Evolutionary conservation across 495 filamentous ascomycete species (phyloP), one percentile per base, ranked within the genome.

Genomic region (Annulohypoxylon stygium): DNA sequence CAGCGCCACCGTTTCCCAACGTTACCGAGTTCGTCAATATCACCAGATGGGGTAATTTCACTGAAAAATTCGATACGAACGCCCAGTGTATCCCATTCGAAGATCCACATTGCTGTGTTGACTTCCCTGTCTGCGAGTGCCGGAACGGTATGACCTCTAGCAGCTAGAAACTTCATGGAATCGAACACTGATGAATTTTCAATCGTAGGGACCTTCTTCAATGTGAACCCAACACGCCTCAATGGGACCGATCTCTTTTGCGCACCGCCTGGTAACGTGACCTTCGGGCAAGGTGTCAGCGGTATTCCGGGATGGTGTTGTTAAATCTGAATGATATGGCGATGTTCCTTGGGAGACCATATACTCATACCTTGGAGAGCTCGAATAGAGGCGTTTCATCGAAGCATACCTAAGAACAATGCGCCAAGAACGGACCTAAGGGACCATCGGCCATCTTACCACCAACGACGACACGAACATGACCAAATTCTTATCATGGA

Each of bases 71-170:
- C 36, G 33, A 63, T 6, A 41, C 9, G 30, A 25, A 37, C 36
- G 51, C 48, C 12, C 34, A 67, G 34, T 77, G 75, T 41, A 36
- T 76, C 12, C 75, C 75, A 9, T 78, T 78, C 62, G 66, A 71
- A 45, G 73, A 78, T 47, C 70, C 69, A 30, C 63, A 67, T 23
- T 78, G 75, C 45, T 78, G 75, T 41, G 53, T 78, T n/a, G 41
- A 59, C 26, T 10, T 18, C 3, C 50, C 60, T 7, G 69, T 78
- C 16, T 78, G 75, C 70, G 45, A 76, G 12, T 78, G 75, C 45
- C 36, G n/a, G 18, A 76, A 76, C 14, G 75, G 75, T 76, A 60
- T 14, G 39, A 18, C 16, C 8, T 37, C 18, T 11, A 9, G 26
- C 23, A n/a, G 8, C 20, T 51, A 2, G 4, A 39, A n/a, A 8